Evolutionary conservation across 2,329 filamentous ascomycete species (phyloP).

Genomic region (Penicillium sp.): DNA sequence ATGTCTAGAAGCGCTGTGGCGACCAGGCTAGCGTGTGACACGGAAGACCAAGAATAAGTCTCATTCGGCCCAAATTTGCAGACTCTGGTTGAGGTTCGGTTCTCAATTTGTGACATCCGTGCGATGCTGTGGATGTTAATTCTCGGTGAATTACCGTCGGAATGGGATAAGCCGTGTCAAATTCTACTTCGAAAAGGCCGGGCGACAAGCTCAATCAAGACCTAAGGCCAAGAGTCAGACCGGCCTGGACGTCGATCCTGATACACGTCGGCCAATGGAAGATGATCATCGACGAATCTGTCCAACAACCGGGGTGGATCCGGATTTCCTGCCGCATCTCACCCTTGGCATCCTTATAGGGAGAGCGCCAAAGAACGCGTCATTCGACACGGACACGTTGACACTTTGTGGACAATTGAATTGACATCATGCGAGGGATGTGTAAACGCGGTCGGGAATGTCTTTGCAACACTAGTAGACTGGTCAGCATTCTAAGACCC

Average conservation of each 20-base stretch:
- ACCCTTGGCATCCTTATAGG: conserved; percentile 14
- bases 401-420: background rate
- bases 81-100: background rate
- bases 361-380: conserved; percentile 15
- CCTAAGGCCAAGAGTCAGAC: background rate
- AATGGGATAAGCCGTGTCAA: background rate
- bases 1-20: background rate
- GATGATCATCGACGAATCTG: background rate
- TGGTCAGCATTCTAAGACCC: background rate
- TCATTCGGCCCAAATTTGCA: background rate
- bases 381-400: conserved; percentile 7
- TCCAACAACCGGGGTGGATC: conserved; percentile 13
- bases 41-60: background rate
- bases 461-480: background rate
- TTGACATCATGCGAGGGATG: conserved; percentile 13
- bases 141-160: background rate
- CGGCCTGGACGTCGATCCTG: conserved; percentile 5
- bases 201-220: conserved; percentile 4
- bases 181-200: background rate
- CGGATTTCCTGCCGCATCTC: conserved; percentile 3
- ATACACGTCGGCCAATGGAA: conserved; percentile 10
- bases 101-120: background rate
- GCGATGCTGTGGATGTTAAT: background rate
- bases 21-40: background rate
- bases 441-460: background rate